Evolutionary conservation across 2,329 filamentous ascomycete genomes (phyloP).

Genomic region (Aspergillus sp.): DNA sequence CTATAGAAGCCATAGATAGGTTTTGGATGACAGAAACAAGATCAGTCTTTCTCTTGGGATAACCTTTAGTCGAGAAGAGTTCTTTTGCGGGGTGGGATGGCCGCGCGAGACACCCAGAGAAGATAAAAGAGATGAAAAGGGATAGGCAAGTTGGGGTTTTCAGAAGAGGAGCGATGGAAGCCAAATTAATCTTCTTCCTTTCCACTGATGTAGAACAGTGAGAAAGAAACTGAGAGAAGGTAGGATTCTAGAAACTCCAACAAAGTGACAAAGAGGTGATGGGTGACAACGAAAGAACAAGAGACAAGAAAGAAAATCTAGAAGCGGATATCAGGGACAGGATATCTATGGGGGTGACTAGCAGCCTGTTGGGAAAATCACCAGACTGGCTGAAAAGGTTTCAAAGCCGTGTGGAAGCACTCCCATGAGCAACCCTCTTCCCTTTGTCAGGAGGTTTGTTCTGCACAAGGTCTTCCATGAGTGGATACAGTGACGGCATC

Average conservation of each 20-base stretch:
- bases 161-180: neutral
- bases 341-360: constrained; percentile 1
- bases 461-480: constrained; percentile 6
- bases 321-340: constrained; percentile 5
- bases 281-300: constrained; percentile 7
- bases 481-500: constrained; percentile 17
- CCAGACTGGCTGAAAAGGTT: constrained; percentile 8
- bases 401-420: constrained; percentile 2
- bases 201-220: constrained; percentile 7
- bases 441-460: constrained; percentile 21
- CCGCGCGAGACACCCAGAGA: too few relatives aligned
- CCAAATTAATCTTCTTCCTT: constrained; percentile 7
- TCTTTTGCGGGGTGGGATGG: too few relatives aligned
- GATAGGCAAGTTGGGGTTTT: neutral
- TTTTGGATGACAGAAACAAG: constrained; percentile 2
- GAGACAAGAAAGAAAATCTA: constrained; percentile 8
- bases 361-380: constrained; percentile 5
- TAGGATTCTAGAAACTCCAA: constrained; percentile 22
- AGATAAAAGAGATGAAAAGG: neutral
- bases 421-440: neutral
- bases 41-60: neutral
- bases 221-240: constrained; percentile 7
- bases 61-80: too few relatives aligned
- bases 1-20: constrained; percentile 56
- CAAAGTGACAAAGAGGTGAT: constrained; percentile 6